Conservation (phyloP, 2,329 filamentous ascomycete species). For the Escovopsis sp. region DNA sequence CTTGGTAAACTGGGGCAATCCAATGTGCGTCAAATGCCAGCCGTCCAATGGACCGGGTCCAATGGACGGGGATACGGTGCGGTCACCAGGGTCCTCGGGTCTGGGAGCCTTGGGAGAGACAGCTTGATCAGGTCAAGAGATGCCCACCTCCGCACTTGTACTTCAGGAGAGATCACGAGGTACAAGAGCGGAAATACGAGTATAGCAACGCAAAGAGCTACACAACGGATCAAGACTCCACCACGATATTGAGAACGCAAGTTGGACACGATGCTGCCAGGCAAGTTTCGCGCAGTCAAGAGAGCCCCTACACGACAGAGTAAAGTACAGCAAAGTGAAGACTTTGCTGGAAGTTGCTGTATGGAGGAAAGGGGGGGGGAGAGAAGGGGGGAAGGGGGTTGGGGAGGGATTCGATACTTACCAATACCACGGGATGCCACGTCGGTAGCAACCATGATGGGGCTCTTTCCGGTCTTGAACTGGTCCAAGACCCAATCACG, state of each 20-base stretch:
- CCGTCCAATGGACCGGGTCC: conserved; percentile 19
- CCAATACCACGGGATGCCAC: conserved; percentile 99
- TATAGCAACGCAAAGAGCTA: conserved; percentile 42
- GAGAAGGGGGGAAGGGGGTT: conserved; percentile 24
- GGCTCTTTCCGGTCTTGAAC: conserved; percentile 98
- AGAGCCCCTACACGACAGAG: conserved; percentile 82
- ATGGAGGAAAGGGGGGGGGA: conserved; percentile 2
- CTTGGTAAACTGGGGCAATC: conserved; percentile 44
- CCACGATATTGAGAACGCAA: conserved; percentile 57
- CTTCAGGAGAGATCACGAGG: conserved; percentile 38
- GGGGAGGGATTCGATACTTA: conserved; percentile 59
- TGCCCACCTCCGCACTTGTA: conserved; percentile 67
- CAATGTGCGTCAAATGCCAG: conserved; percentile 42
- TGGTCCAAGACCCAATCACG: conserved; percentile 99
- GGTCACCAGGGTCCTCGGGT: conserved; percentile 41
- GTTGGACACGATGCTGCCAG: conserved; percentile 70
- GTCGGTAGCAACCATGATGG: conserved; percentile 99
- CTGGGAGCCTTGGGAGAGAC: conserved; percentile 41
- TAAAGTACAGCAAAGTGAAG: conserved; percentile 56
- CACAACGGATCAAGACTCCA: conserved; percentile 64
- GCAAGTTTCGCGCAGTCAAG: conserved; percentile 79
- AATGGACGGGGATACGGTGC: conserved; percentile 22
- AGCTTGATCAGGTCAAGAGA: conserved; percentile 67
- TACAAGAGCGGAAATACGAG: conserved; percentile 66
- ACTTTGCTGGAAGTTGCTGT: conserved; percentile 43